Conservation (phyloP, 1,284 basidiomycete genomes). For the Clitocybe nebularis region DNA sequence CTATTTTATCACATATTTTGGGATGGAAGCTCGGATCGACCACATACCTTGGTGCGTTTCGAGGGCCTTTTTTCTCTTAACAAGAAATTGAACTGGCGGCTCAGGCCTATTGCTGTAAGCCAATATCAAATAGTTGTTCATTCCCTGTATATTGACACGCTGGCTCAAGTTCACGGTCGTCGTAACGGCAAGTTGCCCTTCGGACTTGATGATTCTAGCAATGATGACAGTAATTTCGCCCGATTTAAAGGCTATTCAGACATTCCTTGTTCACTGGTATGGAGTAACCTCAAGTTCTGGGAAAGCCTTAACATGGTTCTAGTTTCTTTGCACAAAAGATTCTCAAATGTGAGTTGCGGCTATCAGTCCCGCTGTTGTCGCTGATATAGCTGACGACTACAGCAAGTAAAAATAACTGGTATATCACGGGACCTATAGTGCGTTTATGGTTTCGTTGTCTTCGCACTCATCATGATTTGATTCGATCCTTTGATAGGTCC, state of each 20-base stretch:
- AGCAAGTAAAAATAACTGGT: slow-evolving; percentile 41
- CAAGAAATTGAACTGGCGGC: not conserved
- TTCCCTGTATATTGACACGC: not conserved
- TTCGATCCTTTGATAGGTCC: slow-evolving; percentile 17
- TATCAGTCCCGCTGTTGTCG: not conserved
- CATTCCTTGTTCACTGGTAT: slow-evolving; percentile 38
- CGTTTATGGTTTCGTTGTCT: slow-evolving; percentile 9
- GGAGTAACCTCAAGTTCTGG: slow-evolving; percentile 5
- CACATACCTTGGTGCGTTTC: slow-evolving; percentile 35
- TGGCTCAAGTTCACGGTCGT: slow-evolving; percentile 38
- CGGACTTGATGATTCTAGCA: not conserved
- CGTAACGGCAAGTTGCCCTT: slow-evolving; percentile 33
- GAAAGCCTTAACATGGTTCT: not conserved
- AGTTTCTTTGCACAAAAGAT: slow-evolving; percentile 36
- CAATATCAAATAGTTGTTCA: not conserved
- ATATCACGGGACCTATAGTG: slow-evolving; percentile 37
- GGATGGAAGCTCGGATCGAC: slow-evolving; percentile 25
- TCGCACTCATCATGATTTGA: no score
- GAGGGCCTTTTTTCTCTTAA: not conserved
- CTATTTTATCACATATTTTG: slow-evolving; percentile 37
- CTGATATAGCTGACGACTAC: not conserved
- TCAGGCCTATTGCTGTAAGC: slow-evolving; percentile 40
- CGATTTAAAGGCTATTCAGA: slow-evolving; percentile 30
- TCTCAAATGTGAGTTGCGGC: slow-evolving; percentile 32
- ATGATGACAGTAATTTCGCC: not conserved